Base-by-base conservation (phyloP, 768 basidiomycete genomes). In the Leucocoprinus leucothites region DNA sequence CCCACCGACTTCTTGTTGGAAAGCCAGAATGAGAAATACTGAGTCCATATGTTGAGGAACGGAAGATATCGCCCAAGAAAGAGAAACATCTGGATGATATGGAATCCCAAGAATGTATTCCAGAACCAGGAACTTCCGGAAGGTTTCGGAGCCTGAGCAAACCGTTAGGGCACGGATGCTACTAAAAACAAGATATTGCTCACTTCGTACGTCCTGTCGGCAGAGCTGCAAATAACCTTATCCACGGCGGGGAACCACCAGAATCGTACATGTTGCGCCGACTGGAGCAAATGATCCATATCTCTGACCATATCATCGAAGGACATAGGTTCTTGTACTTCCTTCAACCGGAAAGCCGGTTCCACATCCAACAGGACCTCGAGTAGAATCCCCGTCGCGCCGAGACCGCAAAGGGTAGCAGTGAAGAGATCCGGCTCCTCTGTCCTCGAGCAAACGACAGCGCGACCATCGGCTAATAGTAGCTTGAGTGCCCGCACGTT, bases 241-340 rank as follows among this genome's bases (percentile, higher is more conserved):
- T 86, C 86, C 13, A 84, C 79, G 47, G 89, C 85, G 2, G 95
- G 94, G 71, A 86, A 96, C 95, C 95, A 99, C 91, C 92, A 97
- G 16, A 94, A 78, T 16, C 94, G 79, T n/a, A 91, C 89, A 67
- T 97, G 93, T 69, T 99, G 83, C 1, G 90, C 85, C n/a, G 84
- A 74, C 48, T 62, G 64, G 25, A 77, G 82, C 48, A 90, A 66
- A 2, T 67, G 57, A 55, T 88, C 81, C n/a, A 92, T 64, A 51
- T 76, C 70, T 25, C 69, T 61, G 51, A 91, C 64, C 59, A 83
- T 80, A n/a, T 82, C 73, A 38, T 84, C 82, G 62, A 95, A 91
- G 9, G 73, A 60, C 31, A 82, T 65, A 13, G 84, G 77, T 56
- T 80, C 77, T 60, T 88, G 87, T 0, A 76, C 69, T 64, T 97